Conservation (phyloP, 2,329 filamentous ascomycete species). For the Colletotrichum endophyticum region DNA sequence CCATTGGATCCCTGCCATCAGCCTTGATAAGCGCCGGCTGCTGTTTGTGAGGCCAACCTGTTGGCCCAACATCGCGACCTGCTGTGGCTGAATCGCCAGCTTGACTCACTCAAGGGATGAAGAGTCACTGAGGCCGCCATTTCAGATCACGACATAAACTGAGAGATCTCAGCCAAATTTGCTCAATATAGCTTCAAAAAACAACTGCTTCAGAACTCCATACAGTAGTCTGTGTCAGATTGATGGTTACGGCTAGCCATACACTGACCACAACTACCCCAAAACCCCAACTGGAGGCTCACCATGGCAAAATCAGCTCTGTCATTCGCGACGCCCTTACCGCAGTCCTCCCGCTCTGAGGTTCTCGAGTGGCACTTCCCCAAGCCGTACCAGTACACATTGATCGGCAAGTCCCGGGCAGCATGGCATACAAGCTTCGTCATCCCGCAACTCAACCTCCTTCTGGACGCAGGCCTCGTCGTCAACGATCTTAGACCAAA, state of each 20-base stretch:
- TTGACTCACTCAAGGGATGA: background rate
- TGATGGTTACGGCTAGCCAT: background rate
- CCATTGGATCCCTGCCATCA: background rate
- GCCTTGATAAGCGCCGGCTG: background rate
- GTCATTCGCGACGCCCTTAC: slow-evolving; percentile 47
- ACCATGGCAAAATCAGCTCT: background rate
- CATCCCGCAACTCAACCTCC: slow-evolving; percentile 52
- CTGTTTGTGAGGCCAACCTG: background rate
- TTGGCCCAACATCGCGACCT: background rate
- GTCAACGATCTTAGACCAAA: slow-evolving; percentile 51
- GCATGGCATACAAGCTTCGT: slow-evolving; percentile 58
- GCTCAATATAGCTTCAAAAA: background rate
- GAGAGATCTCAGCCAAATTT: fast-evolving
- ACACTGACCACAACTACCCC: background rate
- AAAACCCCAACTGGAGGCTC: background rate
- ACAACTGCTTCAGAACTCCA: background rate
- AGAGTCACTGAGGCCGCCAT: background rate
- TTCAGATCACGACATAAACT: background rate
- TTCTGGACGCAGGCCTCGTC: slow-evolving; percentile 52
- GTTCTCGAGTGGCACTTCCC: slow-evolving; percentile 52
- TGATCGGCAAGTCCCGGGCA: slow-evolving; percentile 52
- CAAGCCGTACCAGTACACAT: slow-evolving; percentile 44
- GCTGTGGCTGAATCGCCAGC: background rate
- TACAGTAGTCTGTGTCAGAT: background rate
- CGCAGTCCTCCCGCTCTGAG: slow-evolving; percentile 47